Conservation (phyloP, 257 asterid genomes). For the Solanum okadae region DNA sequence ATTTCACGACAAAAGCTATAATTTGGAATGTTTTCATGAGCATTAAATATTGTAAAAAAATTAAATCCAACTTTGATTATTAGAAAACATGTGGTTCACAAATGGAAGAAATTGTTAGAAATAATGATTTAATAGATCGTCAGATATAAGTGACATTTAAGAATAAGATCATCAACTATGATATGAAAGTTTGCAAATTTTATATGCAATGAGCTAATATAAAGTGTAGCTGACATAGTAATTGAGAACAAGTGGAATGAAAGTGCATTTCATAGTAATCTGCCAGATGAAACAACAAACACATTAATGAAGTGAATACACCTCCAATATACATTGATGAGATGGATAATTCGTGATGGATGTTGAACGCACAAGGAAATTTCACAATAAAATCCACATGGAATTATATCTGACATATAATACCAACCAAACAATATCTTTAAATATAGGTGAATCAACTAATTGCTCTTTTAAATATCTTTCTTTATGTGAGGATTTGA, state of each 20-base stretch:
- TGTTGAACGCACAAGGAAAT: neutral
- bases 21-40: neutral
- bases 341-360: neutral
- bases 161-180: neutral
- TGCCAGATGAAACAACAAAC: neutral
- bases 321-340: neutral
- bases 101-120: neutral
- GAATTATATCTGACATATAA: neutral
- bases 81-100: neutral
- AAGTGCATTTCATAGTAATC: neutral
- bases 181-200: neutral
- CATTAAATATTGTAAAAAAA: neutral
- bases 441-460: too few species aligned
- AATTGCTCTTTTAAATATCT: neutral
- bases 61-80: neutral
- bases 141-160: neutral
- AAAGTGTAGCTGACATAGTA: neutral
- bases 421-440: neutral
- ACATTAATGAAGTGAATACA: neutral
- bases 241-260: neutral
- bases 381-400: neutral
- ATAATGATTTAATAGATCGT: neutral
- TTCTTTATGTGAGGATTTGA: neutral
- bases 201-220: neutral
- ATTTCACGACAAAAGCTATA: neutral